Base-by-base conservation (phyloP, 2,329 filamentous ascomycete species). In the Shiraia bambusicola region DNA sequence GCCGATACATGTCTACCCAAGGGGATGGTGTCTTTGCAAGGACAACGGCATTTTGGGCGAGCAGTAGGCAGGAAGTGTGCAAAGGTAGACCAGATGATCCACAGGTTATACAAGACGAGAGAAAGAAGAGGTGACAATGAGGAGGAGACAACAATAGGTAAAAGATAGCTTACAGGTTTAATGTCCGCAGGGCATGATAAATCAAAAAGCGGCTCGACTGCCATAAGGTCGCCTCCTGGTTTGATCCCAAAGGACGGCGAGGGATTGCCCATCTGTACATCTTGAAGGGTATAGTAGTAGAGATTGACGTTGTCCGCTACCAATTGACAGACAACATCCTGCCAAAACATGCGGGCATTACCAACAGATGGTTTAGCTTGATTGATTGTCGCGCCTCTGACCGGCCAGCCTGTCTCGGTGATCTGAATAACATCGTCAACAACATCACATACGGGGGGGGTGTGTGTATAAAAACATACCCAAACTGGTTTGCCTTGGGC, bases 391-490 rank as follows among this genome's bases (percentile, higher is more conserved):
- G 79, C 72, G 41, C 89, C 90, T 58, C 76, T 82, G 38, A 90
- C 82, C 34, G 90, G 89, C 82, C 87, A 93, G 52, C 90, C 90
- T 12, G 88, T 93, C 77, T 95, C 89, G 19, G 89, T 93, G 49
- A 94, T 47, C 41, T 44, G n/a, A 16, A 7, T 16, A 19, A 31
- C 17, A 29, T 12, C 16, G 22, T 38, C 14, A 38, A 15, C 24
- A 37, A 11, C 3, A 25, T 17, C 3, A 12, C 15, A 34, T 25
- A 19, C n/a, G 5, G 24, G 25, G 12, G 7, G 6, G n/a, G 4
- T n/a, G 10, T 14, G n/a, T 27, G 34, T 14, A n/a, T 6, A 16
- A 14, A 16, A 14, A 33, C 37, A 27, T 37, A 45, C 79, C 87
- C 87, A 93, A 56, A 94, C 79, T 13, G 80, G 75, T 77, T 90